Base-by-base conservation (phyloP, 179 eudicot species). In the Beta macrorhiza region DNA sequence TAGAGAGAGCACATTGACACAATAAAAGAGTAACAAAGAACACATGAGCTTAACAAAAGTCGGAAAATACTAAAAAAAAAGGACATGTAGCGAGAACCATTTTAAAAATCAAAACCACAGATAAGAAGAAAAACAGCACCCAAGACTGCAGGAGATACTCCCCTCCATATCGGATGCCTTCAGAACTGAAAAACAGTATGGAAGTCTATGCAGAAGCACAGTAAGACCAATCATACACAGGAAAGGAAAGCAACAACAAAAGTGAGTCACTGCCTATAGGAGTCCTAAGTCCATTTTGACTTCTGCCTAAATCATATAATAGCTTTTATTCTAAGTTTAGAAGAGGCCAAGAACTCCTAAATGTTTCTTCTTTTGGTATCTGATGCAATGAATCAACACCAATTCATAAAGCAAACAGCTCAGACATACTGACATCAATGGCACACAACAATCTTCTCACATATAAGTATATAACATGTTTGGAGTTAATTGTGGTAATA, bases 381-480 rank as follows among this genome's bases (percentile, higher is more conserved):
- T 56, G n/a, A 77, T 45, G 58, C 13, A 53, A 72, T 65, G 68
- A 20, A 74, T 74, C 13, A 2, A 4, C 71, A 72, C 56, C 56
- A 52, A 44, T 37, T 5, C 53, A 71, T 7, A 63, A 78, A 79
- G 75, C 74, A 73, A 70, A 83, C 47, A 58, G 9, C 67, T 47
- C 61, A 65, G 32, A 47, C 70, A 73, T 49, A 67, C 72, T 14
- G 22, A 57, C 67, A 55, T 52, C 67, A 68, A 45, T 62, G 45
- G 53, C 73, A 75, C 52, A 52, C 58, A 52, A 52, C 12, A 57
- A 61, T 67, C 47, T 32, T 64, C n/a, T 25, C 29, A n/a, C 58
- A 74, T 49, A 47, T 29, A 29, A 29, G 32, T 29, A 29, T 29
- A 29, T 8, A 49, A 53, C 76, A 72, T 22, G 4, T 12, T 75